phyloP scores from a whole-genome alignment of 2,329 filamentous ascomycete genomes.

The Ilyonectria mors-panacis region DNA sequence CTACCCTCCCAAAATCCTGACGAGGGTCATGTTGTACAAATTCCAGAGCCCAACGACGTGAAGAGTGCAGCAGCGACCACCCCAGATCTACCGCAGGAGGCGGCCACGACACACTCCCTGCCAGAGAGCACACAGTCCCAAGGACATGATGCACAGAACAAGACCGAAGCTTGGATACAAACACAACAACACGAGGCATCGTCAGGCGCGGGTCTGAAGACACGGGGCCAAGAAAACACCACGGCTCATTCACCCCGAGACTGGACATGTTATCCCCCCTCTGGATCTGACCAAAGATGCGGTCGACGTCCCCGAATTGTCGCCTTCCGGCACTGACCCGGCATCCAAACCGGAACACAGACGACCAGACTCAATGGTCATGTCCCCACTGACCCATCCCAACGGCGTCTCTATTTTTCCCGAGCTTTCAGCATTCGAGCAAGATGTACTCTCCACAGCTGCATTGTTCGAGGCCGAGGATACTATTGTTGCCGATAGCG shows the following conservation, averaged over 20 bases:
- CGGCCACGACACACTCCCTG: background rate
- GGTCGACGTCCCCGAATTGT: background rate
- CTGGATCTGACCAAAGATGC: background rate
- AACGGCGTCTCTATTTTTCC: constrained; percentile 57
- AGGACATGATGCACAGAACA: constrained; percentile 6
- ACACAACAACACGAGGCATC: background rate
- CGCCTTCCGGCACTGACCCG: constrained; percentile 7
- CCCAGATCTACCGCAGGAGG: constrained; percentile 5
- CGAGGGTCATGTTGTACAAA: constrained; percentile 1
- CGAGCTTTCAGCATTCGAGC: constrained; percentile 52
- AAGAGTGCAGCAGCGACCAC: background rate
- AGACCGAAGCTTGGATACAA: background rate
- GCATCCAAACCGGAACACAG: constrained; percentile 17
- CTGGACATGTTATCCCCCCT: background rate
- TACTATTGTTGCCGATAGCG: constrained; percentile 54
- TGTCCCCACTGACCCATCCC: constrained; percentile 55
- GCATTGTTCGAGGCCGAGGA: constrained; percentile 56
- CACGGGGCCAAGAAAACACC: background rate
- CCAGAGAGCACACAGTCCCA: background rate
- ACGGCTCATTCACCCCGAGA: background rate
- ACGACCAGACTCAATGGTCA: constrained; percentile 41
- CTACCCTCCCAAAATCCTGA: constrained; percentile 3
- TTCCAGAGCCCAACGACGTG: constrained; percentile 4
- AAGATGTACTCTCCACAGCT: constrained; percentile 55
- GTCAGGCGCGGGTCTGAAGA: background rate